phyloP scores from a whole-genome alignment of 441 rosid species.

The Brassica balearica region DNA sequence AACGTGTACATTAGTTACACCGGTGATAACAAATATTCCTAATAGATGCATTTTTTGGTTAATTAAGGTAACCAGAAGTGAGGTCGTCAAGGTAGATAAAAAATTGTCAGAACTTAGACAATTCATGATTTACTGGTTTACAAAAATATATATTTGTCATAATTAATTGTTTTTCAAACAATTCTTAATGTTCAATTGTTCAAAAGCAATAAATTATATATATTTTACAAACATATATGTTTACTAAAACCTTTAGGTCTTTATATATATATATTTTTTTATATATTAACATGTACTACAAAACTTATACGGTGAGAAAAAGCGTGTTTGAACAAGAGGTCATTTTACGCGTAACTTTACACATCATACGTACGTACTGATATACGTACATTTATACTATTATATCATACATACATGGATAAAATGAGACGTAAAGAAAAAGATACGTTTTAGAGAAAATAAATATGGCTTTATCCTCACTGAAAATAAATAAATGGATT shows the following conservation, averaged over 20 bases:
- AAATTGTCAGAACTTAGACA: background rate
- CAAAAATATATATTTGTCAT: no score
- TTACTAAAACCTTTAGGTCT: no score
- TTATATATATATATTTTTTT: no score
- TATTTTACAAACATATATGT: no score
- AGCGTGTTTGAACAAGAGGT: conserved; percentile 33
- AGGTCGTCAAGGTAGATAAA: background rate
- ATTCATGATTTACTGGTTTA: no score
- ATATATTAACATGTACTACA: no score
- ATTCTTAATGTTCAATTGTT: no score
- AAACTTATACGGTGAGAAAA: conserved; percentile 24
- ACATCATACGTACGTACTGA: conserved; percentile 20
- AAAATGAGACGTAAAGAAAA: background rate
- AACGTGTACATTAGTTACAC: conserved; percentile 15
- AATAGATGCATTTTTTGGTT: background rate
- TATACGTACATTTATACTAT: background rate
- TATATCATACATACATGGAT: background rate
- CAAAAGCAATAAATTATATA: no score
- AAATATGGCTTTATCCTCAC: background rate
- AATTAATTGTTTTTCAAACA: no score
- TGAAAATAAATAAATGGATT: background rate
- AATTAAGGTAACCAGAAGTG: background rate
- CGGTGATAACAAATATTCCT: background rate
- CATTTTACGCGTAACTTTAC: conserved; percentile 41
- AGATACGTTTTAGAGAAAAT: background rate